A percentile compares a stretch with the other conserved stretches of the same genome.
Conservation (phyloP, 495 filamentous ascomycete species). For the Penicillium macrosclerotiorum region DNA sequence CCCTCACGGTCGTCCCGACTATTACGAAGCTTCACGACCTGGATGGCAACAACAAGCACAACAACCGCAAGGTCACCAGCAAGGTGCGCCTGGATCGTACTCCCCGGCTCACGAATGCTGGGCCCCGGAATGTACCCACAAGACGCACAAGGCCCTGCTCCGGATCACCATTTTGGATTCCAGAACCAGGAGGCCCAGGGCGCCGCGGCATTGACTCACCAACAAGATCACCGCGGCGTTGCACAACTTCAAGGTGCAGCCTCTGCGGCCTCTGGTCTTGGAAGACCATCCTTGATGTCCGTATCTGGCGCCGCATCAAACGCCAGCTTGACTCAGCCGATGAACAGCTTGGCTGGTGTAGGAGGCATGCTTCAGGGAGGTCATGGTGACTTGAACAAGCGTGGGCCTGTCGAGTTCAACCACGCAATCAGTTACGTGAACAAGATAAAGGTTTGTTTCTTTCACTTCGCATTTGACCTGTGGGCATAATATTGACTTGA, state of each 20-base stretch:
- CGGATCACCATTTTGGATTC: slow-evolving; percentile 46
- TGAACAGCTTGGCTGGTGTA: slow-evolving; percentile 45
- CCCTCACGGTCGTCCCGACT: slow-evolving; percentile 40
- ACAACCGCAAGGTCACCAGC: slow-evolving; percentile 48
- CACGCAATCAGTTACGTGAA: slow-evolving; percentile 99
- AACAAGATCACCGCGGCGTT: slow-evolving; percentile 79
- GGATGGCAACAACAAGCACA: slow-evolving; percentile 53
- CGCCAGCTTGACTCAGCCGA: slow-evolving; percentile 48
- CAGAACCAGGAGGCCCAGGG: slow-evolving; percentile 48
- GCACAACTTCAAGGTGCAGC: slow-evolving; percentile 77
- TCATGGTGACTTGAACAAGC: slow-evolving; percentile 71
- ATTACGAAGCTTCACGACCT: slow-evolving; percentile 47
- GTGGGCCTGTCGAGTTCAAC: slow-evolving; percentile 97
- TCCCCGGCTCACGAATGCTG: slow-evolving; percentile 47
- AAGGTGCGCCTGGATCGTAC: slow-evolving; percentile 41
- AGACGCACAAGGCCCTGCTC: slow-evolving; percentile 35
- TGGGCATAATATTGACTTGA: too few relatives aligned
- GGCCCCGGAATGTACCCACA: slow-evolving; percentile 40
- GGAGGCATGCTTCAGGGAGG: slow-evolving; percentile 48
- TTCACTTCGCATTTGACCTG: slow-evolving; percentile 4
- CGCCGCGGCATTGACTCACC: slow-evolving; percentile 58
- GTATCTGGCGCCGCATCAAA: slow-evolving; percentile 45
- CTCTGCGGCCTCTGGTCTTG: slow-evolving; percentile 55
- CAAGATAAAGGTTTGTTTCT: slow-evolving; percentile 87
- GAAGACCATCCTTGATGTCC: slow-evolving; percentile 41